Conservation (phyloP, 2,329 filamentous ascomycete species). For the Zasmidium citrigriseum region DNA sequence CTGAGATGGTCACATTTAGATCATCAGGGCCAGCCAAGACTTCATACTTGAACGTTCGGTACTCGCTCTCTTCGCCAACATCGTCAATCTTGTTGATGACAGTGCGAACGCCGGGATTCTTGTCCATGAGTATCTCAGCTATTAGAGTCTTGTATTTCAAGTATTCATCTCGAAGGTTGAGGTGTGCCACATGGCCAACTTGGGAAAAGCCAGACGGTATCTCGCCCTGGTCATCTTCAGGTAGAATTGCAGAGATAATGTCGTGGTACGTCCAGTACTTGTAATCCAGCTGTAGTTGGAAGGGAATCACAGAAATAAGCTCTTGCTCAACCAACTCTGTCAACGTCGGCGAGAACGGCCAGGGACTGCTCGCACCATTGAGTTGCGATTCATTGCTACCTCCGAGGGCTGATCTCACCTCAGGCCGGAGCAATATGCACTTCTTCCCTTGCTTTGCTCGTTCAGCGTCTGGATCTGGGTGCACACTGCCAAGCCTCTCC, state of each 20-base stretch:
- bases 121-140: slow-evolving; percentile 83
- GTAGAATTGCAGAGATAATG: slow-evolving; percentile 78
- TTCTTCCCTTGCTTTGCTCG: slow-evolving; percentile 50
- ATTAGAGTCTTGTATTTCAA: slow-evolving; percentile 84
- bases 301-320: slow-evolving; percentile 72
- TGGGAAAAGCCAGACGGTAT: slow-evolving; percentile 84
- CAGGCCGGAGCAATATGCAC: slow-evolving; percentile 49
- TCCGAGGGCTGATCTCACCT: slow-evolving; percentile 29
- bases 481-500: slow-evolving; percentile 65
- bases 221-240: slow-evolving; percentile 75
- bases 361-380: slow-evolving; percentile 27
- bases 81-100: slow-evolving; percentile 96
- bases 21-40: slow-evolving; percentile 80
- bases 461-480: slow-evolving; percentile 60
- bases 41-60: slow-evolving; percentile 91
- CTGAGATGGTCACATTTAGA: slow-evolving; percentile 77
- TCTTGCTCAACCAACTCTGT: slow-evolving; percentile 67
- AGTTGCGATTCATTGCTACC: neutral
- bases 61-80: slow-evolving; percentile 82
- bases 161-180: slow-evolving; percentile 84
- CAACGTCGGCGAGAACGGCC: slow-evolving; percentile 75
- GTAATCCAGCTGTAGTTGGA: slow-evolving; percentile 75
- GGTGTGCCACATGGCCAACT: slow-evolving; percentile 87
- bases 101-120: slow-evolving; percentile 77
- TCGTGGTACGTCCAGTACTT: slow-evolving; percentile 85